These are phyloP conservation scores for Monascus purpureus DNA, from an alignment of 495 filamentous ascomycete species.

Conservation along the genomic window DNA sequence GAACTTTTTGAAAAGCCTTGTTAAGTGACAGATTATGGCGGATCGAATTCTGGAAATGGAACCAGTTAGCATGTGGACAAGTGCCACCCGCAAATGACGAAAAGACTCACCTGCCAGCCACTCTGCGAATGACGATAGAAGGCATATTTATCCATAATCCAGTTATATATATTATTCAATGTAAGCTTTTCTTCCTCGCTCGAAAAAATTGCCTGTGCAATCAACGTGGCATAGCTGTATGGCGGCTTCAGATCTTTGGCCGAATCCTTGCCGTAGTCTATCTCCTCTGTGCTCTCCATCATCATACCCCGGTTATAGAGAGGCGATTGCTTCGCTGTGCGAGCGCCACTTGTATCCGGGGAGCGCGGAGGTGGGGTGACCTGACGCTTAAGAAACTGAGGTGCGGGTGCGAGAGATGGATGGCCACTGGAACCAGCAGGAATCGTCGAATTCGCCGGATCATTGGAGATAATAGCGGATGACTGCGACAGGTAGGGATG, in stretches of 20 bases:
- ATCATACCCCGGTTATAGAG: conserved; percentile 53
- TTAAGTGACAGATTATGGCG: conserved; percentile 91
- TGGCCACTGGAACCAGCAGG: conserved; percentile 21
- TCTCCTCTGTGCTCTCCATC: conserved; percentile 60
- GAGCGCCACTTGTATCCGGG: conserved; percentile 26
- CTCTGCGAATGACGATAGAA: conserved; percentile 73
- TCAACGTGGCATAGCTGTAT: conserved; percentile 93
- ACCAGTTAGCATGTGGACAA: conserved; percentile 2
- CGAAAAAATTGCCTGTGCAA: conserved; percentile 84
- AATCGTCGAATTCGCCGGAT: conserved; percentile 4
- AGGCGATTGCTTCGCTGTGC: conserved; percentile 42
- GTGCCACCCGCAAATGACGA: neutral
- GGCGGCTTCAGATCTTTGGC: conserved; percentile 85
- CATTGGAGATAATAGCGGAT: conserved; percentile 4
- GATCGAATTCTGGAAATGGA: conserved; percentile 63
- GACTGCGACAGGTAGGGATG: conserved; percentile 21
- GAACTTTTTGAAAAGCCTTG: conserved; percentile 82
- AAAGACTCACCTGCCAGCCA: conserved; percentile 73
- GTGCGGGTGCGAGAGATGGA: conserved; percentile 51
- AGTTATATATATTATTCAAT: conserved; percentile 78
- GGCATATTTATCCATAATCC: conserved; percentile 75
- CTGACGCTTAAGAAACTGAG: conserved; percentile 53
- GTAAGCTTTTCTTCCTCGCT: conserved; percentile 76
- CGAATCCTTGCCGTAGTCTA: conserved; percentile 74
- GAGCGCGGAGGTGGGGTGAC: conserved; percentile 49